Percentiles rank a stretch among this genome's conserved stretches.
Evolutionary conservation across 768 basidiomycete species (phyloP).

Genomic region (Cystofilobasidium ferigula): DNA sequence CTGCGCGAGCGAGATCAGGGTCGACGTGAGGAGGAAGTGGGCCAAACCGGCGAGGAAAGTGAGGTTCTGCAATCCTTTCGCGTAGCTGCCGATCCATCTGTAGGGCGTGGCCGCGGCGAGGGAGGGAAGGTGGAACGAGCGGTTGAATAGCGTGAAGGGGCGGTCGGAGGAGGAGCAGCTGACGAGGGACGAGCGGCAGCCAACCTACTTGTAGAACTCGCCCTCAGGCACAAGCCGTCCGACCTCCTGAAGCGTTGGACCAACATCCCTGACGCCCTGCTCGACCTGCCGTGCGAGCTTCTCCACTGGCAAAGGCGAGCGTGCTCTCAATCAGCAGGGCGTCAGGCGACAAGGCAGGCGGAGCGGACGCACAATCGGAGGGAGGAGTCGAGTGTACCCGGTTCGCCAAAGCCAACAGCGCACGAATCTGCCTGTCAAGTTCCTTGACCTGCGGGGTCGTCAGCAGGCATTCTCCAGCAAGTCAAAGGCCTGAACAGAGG

Average conservation of each 20-base stretch:
- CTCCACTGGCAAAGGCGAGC: constrained; percentile 18
- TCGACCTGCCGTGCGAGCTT: constrained; percentile 28
- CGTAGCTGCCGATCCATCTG: constrained; percentile 28
- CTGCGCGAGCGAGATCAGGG: constrained; percentile 34
- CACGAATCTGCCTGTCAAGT: constrained; percentile 27
- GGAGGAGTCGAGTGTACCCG: constrained; percentile 12
- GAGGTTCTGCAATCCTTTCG: constrained; percentile 30
- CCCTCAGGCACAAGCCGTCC: constrained; percentile 35
- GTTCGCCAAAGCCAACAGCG: constrained; percentile 23
- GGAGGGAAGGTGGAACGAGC: not conserved
- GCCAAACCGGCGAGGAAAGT: constrained; percentile 36
- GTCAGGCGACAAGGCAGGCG: not conserved
- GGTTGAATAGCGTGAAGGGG: constrained; percentile 25
- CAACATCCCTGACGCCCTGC: constrained; percentile 17
- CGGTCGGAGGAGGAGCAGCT: too few species aligned
- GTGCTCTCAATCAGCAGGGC: not conserved
- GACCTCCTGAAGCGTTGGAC: constrained; percentile 26
- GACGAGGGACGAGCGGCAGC: not conserved
- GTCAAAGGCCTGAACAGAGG: too few species aligned
- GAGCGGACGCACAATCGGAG: not conserved
- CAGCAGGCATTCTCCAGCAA: too few species aligned
- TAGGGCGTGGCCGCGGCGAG: constrained; percentile 22
- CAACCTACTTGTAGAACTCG: constrained; percentile 37
- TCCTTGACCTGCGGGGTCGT: too few species aligned
- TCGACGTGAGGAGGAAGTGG: constrained; percentile 37